phyloP scores from a whole-genome alignment of 495 filamentous ascomycete genomes.

The Lineolata rhizophorae region DNA sequence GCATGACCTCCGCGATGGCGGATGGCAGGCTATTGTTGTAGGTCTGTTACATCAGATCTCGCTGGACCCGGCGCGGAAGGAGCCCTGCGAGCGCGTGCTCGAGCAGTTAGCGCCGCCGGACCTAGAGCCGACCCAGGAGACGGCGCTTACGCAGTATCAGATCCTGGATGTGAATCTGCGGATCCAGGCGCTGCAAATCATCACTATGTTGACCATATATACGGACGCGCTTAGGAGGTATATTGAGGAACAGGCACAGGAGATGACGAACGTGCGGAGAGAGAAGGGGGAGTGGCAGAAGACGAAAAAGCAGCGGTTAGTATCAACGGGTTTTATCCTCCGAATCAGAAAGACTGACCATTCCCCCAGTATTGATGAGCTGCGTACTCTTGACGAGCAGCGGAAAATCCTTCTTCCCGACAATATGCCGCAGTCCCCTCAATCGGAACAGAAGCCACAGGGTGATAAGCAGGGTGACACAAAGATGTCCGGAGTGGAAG shows the following conservation, averaged over 20 bases:
- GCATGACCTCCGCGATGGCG: slow-evolving; percentile 73
- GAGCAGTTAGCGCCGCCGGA: slow-evolving; percentile 57
- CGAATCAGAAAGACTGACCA: not conserved
- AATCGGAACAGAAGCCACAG: slow-evolving; percentile 34
- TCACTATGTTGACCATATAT: slow-evolving; percentile 69
- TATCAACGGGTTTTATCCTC: slow-evolving; percentile 9
- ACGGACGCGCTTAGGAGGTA: slow-evolving; percentile 69
- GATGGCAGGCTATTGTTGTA: slow-evolving; percentile 78
- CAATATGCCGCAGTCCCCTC: slow-evolving; percentile 39
- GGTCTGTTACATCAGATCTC: slow-evolving; percentile 74
- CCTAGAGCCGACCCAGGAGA: slow-evolving; percentile 47
- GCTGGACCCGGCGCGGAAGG: slow-evolving; percentile 40
- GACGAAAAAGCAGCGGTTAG: slow-evolving; percentile 62
- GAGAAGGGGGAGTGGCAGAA: slow-evolving; percentile 87
- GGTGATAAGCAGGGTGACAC: too few species aligned
- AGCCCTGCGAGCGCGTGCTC: slow-evolving; percentile 59
- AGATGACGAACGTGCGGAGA: slow-evolving; percentile 84
- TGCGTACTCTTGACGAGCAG: slow-evolving; percentile 65
- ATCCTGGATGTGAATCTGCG: slow-evolving; percentile 64
- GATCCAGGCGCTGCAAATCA: slow-evolving; percentile 58
- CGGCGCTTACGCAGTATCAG: slow-evolving; percentile 45
- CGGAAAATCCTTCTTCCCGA: slow-evolving; percentile 67
- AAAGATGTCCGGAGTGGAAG: too few species aligned
- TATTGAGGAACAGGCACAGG: slow-evolving; percentile 72
- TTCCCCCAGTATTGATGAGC: slow-evolving; percentile 46